Base-by-base conservation (phyloP, 176 grass and related monocot genomes). In the Eragrostis curvula region DNA sequence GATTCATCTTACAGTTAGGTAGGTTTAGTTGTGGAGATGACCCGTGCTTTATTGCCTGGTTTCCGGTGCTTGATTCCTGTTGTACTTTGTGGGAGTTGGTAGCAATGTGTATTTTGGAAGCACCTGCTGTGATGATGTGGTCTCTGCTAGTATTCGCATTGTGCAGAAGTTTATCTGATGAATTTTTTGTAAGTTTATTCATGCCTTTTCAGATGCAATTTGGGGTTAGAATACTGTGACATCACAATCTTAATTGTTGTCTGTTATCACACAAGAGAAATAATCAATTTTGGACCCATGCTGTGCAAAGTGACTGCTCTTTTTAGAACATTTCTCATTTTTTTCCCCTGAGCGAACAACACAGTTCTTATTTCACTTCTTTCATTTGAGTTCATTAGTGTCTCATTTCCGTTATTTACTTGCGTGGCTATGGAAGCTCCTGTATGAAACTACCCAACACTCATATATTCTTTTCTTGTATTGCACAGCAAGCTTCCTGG, bases 401-500 rank as follows among this genome's bases (percentile, higher is more conserved):
- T 70, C 59, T 68, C 9, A 40, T 25, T 46, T 87, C 70, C 67
- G 56, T 52, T 48, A 50, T 70, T 29, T 85, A 53, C 25, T 78
- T 53, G 67, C 70, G 21, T 68, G 70, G 56, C n/a, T 79, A 49
- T 78, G 43, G 9, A 80, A 78, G 75, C 72, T 60, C 27, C 56
- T 66, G 51, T 11, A 51, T 58, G 39, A 58, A 77, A 71, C 7
- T 56, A 40, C 20, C 8, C 44, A 8, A 53, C 36, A n/a, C 16
- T 82, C 16, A 50, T n/a, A 40, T 7, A 47, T 81, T 85, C 32
- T 63, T 72, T 14, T 10, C 43, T 58, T 66, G 25, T 51, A 23
- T 81, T 73, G 30, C 58, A 74, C 87, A 99, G 97, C 52, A 87
- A 96, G 47, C 87, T 99, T 77, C 30, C 87, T 47, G 97, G 97